Evolutionary conservation across 164 flowering plant genomes (phyloP).

Genomic region (Nymphaea colorata): DNA sequence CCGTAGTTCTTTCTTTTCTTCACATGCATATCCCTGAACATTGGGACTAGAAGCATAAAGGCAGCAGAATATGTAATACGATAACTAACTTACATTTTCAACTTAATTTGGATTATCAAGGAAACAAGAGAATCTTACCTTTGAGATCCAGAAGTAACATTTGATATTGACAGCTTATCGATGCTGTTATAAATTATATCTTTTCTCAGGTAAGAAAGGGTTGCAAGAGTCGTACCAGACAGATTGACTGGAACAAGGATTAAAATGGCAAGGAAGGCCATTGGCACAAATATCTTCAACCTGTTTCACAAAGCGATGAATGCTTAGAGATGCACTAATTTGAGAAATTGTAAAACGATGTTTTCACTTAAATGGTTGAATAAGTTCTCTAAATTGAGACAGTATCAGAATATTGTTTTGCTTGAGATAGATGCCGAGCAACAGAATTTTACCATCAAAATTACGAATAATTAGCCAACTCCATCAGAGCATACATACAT

Average conservation of each 20-base stretch:
- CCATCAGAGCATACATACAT: too few relatives aligned
- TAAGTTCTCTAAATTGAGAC: background rate
- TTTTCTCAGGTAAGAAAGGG: conserved; percentile 48
- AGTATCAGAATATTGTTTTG: background rate
- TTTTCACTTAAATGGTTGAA: too few relatives aligned
- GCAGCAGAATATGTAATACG: background rate
- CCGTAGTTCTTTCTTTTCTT: background rate
- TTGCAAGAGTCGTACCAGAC: conserved; percentile 63
- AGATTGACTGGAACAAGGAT: conserved; percentile 83
- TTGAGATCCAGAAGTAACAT: conserved; percentile 57
- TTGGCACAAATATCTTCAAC: conserved; percentile 79
- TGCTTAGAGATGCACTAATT: background rate
- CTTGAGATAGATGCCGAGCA: background rate
- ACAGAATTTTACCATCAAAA: too few relatives aligned
- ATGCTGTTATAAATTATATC: conserved; percentile 74
- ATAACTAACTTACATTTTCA: background rate
- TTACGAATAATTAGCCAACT: too few relatives aligned
- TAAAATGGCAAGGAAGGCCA: conserved; percentile 52
- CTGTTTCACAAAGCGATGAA: conserved; percentile 27
- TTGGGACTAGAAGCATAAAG: background rate
- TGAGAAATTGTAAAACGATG: background rate
- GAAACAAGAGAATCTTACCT: conserved; percentile 31
- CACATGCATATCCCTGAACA: background rate
- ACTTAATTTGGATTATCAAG: background rate
- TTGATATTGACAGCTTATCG: conserved; percentile 97